Conservation (phyloP, 352 stramenopile species). For the Phytophthora gonapodyides region DNA sequence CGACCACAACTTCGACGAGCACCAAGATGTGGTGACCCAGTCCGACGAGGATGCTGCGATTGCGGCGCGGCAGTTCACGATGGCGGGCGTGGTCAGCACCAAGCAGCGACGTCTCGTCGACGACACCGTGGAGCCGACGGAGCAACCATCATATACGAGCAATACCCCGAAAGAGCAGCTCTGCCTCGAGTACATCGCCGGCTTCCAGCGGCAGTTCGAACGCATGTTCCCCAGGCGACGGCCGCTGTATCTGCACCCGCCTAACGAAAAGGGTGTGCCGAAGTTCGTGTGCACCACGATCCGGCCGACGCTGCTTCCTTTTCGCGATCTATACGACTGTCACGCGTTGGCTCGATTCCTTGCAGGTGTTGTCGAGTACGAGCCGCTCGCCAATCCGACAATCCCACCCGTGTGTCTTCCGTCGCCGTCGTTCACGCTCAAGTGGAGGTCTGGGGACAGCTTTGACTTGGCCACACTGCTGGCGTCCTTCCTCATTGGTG, state of each 20-base stretch:
- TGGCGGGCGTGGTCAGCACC: slow-evolving; percentile 76
- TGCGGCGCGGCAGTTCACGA: slow-evolving; percentile 71
- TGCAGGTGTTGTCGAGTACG: slow-evolving; percentile 92
- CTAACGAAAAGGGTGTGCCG: slow-evolving; percentile 91
- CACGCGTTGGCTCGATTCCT: slow-evolving; percentile 87
- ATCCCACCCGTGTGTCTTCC: slow-evolving; percentile 76
- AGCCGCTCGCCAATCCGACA: slow-evolving; percentile 90
- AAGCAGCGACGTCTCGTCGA: slow-evolving; percentile 81
- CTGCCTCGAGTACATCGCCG: slow-evolving; percentile 93
- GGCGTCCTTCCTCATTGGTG: slow-evolving; percentile 91
- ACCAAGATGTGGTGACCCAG: slow-evolving; percentile 53
- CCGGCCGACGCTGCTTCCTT: slow-evolving; percentile 92
- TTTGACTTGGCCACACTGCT: slow-evolving; percentile 94
- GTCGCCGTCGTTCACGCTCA: slow-evolving; percentile 87
- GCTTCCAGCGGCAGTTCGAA: slow-evolving; percentile 92
- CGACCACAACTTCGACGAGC: slow-evolving; percentile 46
- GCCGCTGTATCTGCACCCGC: slow-evolving; percentile 86
- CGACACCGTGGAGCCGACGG: slow-evolving; percentile 38
- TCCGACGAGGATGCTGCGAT: slow-evolving; percentile 64
- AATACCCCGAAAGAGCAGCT: slow-evolving; percentile 93
- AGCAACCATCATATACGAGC: slow-evolving; percentile 42
- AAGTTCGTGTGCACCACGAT: slow-evolving; percentile 97
- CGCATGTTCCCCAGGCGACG: slow-evolving; percentile 79
- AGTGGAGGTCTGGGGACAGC: slow-evolving; percentile 88
- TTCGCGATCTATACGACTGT: slow-evolving; percentile 92